These are phyloP conservation scores for Pseudevernia furfuracea DNA, from an alignment of 495 filamentous ascomycete species.

Conservation along the genomic window DNA sequence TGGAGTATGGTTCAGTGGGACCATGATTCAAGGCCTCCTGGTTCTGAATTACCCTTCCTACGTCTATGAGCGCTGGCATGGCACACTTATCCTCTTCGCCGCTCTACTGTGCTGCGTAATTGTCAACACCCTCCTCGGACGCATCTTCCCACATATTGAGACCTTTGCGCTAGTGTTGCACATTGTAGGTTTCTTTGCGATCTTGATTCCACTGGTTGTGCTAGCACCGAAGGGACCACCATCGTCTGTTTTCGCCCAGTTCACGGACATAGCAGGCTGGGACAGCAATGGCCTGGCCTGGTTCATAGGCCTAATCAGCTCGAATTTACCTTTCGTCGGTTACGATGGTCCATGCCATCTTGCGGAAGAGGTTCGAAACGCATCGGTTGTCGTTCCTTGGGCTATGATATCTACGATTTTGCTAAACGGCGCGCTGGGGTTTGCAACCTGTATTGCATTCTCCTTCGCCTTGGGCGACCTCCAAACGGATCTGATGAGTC, in stretches of 20 bases:
- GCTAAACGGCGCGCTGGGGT: conserved; percentile 35
- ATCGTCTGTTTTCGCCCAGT: conserved; percentile 38
- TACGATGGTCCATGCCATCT: conserved; percentile 28
- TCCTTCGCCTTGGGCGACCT: conserved; percentile 38
- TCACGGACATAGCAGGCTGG: conserved; percentile 36
- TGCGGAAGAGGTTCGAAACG: conserved; percentile 36
- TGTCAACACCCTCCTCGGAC: conserved; percentile 38
- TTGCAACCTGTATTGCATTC: conserved; percentile 34
- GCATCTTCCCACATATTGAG: conserved; percentile 40
- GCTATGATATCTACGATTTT: conserved; percentile 32
- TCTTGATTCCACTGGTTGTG: conserved; percentile 37
- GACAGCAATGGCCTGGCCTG: conserved; percentile 35
- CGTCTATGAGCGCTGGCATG: conserved; percentile 37
- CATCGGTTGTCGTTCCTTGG: conserved; percentile 31
- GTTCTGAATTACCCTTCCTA: conserved; percentile 39
- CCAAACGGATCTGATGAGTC: conserved; percentile 27
- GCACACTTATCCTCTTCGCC: conserved; percentile 40
- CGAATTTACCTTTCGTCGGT: conserved; percentile 30
- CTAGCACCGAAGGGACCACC: conserved; percentile 37
- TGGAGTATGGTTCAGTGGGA: not conserved
- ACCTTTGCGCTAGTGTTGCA: conserved; percentile 41
- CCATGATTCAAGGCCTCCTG: conserved; percentile 38
- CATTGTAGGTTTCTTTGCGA: conserved; percentile 39
- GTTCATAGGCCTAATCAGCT: conserved; percentile 35
- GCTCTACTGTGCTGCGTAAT: conserved; percentile 15